Percentiles rank a stretch among this genome's conserved stretches.
Conservation (phyloP, 768 basidiomycete genomes). For the Lentinula edodes region DNA sequence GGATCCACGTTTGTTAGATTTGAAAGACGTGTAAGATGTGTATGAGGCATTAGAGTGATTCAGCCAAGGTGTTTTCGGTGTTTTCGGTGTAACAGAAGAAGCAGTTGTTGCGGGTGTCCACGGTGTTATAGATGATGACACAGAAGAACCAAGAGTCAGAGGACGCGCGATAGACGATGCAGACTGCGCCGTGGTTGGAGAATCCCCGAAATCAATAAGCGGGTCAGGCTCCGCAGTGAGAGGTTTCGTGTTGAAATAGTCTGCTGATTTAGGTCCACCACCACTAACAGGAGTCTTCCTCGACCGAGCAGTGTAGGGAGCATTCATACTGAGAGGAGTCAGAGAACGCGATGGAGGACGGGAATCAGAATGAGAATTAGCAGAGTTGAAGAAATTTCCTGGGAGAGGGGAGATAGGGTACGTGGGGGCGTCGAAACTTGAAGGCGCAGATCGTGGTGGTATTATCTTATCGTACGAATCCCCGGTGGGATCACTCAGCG, state of each 20-base stretch:
- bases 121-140: slow-evolving; percentile 5
- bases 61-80: slow-evolving; percentile 14
- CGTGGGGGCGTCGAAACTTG: background rate
- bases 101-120: slow-evolving; percentile 7
- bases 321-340: background rate
- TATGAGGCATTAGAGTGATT: slow-evolving; percentile 4
- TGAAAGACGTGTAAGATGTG: background rate
- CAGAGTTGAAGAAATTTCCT: background rate
- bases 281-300: background rate
- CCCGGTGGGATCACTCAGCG: slow-evolving; percentile 65
- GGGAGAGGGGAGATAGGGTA: slow-evolving; percentile 1
- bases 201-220: background rate
- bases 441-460: background rate
- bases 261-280: background rate
- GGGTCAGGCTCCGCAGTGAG: background rate
- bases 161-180: background rate
- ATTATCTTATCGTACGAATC: slow-evolving; percentile 13
- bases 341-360: slow-evolving; percentile 7
- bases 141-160: background rate
- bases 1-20: background rate
- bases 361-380: background rate
- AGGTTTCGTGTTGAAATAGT: background rate
- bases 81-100: slow-evolving; percentile 1
- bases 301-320: background rate
- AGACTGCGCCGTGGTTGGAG: background rate